These are phyloP conservation scores for Candida coquimbonensis DNA, from an alignment of 805 yeast species.

Conservation along the genomic window DNA sequence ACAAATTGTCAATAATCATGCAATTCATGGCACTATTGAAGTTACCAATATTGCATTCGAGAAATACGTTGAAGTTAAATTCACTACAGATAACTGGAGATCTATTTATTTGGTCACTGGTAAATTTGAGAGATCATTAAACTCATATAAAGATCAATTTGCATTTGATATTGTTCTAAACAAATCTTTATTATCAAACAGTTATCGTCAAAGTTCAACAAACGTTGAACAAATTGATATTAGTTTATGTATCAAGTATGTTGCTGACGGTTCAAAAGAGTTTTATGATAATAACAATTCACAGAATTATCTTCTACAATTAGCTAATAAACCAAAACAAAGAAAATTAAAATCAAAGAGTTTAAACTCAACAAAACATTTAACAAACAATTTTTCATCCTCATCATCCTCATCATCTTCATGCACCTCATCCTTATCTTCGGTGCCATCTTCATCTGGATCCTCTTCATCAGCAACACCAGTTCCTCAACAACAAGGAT, in stretches of 20 bases:
- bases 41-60: conserved; percentile 33
- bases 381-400: conserved; percentile 4
- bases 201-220: conserved; percentile 6
- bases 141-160: conserved; percentile 33
- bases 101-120: conserved; percentile 36
- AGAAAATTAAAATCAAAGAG: conserved; percentile 1
- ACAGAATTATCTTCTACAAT: conserved; percentile 31
- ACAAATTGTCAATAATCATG: conserved; percentile 31
- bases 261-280: conserved; percentile 21
- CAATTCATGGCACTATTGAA: conserved; percentile 34
- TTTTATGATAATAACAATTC: conserved; percentile 37
- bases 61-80: conserved; percentile 36
- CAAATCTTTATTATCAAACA: conserved; percentile 17
- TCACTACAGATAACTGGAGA: conserved; percentile 45
- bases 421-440: too few relatives aligned
- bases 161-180: conserved; percentile 41
- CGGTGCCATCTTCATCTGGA: background rate
- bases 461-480: conserved; percentile 10
- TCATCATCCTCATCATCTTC: conserved; percentile 2
- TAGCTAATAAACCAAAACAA: conserved; percentile 13
- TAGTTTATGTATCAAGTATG: conserved; percentile 34
- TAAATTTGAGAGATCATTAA: conserved; percentile 19
- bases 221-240: conserved; percentile 16
- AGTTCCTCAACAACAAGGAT: conserved; percentile 4
- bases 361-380: conserved; percentile 2